Evolutionary conservation across 805 yeast genomes (phyloP).

Genomic region (Yarrowia phangngaensis): DNA sequence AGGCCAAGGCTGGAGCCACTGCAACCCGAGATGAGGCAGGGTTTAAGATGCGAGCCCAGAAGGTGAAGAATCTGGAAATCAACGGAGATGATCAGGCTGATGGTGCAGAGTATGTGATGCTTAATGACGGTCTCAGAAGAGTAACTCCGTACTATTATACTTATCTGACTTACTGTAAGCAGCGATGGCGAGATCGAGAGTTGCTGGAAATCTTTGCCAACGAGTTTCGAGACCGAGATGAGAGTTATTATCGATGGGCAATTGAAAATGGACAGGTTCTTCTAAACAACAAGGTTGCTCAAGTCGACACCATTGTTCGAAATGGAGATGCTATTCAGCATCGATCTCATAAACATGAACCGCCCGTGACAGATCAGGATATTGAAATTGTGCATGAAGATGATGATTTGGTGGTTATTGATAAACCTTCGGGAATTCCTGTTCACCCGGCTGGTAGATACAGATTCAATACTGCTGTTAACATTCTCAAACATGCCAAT

Average conservation of each 20-base stretch:
- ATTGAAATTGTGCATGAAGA: constrained; percentile 73
- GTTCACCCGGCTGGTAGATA: constrained; percentile 91
- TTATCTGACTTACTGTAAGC: constrained; percentile 84
- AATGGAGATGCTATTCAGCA: constrained; percentile 87
- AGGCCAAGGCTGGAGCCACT: background rate
- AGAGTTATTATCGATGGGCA: constrained; percentile 57
- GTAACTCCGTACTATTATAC: constrained; percentile 86
- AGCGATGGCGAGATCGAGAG: constrained; percentile 84
- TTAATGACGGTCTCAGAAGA: constrained; percentile 47
- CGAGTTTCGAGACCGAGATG: constrained; percentile 80
- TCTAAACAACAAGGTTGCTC: constrained; percentile 64
- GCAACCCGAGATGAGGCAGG: constrained; percentile 17
- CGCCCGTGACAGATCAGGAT: constrained; percentile 61
- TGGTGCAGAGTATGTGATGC: constrained; percentile 3
- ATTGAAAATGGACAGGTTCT: constrained; percentile 74
- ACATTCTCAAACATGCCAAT: constrained; percentile 66
- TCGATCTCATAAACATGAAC: constrained; percentile 86
- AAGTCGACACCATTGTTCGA: constrained; percentile 57
- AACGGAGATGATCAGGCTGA: constrained; percentile 17
- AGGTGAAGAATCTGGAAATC: constrained; percentile 4
- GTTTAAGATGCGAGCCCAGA: constrained; percentile 6
- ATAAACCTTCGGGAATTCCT: constrained; percentile 92
- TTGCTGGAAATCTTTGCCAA: constrained; percentile 72
- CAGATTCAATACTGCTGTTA: constrained; percentile 75
- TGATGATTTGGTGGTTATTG: constrained; percentile 74